Conservation (phyloP, 2,329 filamentous ascomycete genomes). For the Aspergillus neoniger region DNA sequence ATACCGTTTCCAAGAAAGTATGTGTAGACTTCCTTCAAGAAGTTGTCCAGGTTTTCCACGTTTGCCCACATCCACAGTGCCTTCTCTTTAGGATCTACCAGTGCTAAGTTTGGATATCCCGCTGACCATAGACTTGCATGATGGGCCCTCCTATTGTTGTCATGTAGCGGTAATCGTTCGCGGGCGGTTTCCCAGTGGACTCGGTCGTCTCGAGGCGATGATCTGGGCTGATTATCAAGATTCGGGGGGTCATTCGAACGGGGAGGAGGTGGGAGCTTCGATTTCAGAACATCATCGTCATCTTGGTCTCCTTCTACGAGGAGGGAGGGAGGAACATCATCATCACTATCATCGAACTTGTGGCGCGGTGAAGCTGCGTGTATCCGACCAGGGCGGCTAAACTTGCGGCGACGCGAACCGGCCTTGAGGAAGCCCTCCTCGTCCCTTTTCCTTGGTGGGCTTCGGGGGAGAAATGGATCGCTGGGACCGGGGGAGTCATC, state of each 20-base stretch:
- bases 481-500: slow-evolving; percentile 52
- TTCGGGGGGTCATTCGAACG: slow-evolving; percentile 28
- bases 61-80: slow-evolving; percentile 94
- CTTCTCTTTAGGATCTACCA: slow-evolving; percentile 67
- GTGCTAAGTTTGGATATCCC: slow-evolving; percentile 38
- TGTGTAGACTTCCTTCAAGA: slow-evolving; percentile 80
- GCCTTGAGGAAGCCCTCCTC: slow-evolving; percentile 19
- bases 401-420: slow-evolving; percentile 29
- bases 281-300: slow-evolving; percentile 39
- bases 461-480: slow-evolving; percentile 39
- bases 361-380: slow-evolving; percentile 32
- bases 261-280: slow-evolving; percentile 43
- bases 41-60: slow-evolving; percentile 83
- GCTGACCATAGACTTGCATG: slow-evolving; percentile 29
- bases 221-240: slow-evolving; percentile 37
- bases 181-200: slow-evolving; percentile 55
- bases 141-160: slow-evolving; percentile 20
- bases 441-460: slow-evolving; percentile 25
- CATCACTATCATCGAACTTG: slow-evolving; percentile 56
- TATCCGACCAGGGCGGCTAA: slow-evolving; percentile 36
- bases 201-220: slow-evolving; percentile 45
- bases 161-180: slow-evolving; percentile 44
- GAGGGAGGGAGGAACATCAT: slow-evolving; percentile 65
- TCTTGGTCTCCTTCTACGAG: slow-evolving; percentile 57
- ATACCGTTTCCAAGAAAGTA: slow-evolving; percentile 84